Conservation (phyloP, 2,329 filamentous ascomycete genomes). For the Monosporascus sp. region DNA sequence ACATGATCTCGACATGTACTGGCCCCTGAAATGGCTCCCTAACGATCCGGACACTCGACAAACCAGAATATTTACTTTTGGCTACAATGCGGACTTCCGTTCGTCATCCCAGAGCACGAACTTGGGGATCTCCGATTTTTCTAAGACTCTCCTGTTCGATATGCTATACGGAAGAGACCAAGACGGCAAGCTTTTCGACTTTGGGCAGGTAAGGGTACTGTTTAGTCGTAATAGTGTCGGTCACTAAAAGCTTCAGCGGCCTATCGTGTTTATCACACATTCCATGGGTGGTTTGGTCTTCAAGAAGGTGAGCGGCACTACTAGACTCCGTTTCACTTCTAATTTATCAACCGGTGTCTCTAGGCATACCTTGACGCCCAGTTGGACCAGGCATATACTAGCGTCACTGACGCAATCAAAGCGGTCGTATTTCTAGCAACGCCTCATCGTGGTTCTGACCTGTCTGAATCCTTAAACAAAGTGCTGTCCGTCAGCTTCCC, state of each 20-base stretch:
- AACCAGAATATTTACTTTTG: slow-evolving; percentile 4
- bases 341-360: neutral
- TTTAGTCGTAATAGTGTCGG: neutral
- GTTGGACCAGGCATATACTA: slow-evolving; percentile 1
- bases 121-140: slow-evolving; percentile 4
- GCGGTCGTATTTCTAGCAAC: slow-evolving; percentile 6
- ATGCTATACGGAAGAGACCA: slow-evolving; percentile 5
- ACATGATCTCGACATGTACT: slow-evolving; percentile 5
- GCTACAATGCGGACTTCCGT: slow-evolving; percentile 6
- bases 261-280: slow-evolving; percentile 6
- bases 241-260: neutral
- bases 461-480: slow-evolving; percentile 2
- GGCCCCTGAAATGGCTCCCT: slow-evolving; percentile 6
- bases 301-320: slow-evolving; percentile 4
- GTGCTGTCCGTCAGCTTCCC: slow-evolving; percentile 4
- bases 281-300: slow-evolving; percentile 11
- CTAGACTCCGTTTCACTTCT: neutral
- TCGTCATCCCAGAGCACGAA: neutral
- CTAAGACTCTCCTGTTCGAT: slow-evolving; percentile 6
- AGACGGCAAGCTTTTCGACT: neutral
- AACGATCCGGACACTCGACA: neutral
- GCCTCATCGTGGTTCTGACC: slow-evolving; percentile 5
- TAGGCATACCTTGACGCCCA: slow-evolving; percentile 7
- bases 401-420: neutral
- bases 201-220: slow-evolving; percentile 1